Evolutionary conservation across 140 eudicot species (phyloP).

Genomic region (Stevia rebaudiana): DNA sequence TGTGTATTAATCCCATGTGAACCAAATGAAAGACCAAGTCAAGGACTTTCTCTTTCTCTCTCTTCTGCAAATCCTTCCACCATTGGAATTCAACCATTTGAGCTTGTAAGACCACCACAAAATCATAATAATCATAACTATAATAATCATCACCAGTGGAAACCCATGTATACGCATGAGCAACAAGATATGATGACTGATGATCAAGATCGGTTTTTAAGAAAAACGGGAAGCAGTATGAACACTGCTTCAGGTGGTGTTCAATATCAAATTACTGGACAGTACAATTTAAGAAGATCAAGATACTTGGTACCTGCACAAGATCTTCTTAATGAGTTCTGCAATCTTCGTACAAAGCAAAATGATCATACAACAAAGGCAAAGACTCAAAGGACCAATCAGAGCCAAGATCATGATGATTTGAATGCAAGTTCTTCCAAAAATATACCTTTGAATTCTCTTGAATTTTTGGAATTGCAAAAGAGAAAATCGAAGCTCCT

Average conservation of each 20-base stretch:
- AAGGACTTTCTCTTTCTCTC: slow-evolving; percentile 81
- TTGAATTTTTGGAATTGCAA: slow-evolving; percentile 79
- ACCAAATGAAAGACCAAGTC: slow-evolving; percentile 82
- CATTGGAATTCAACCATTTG: slow-evolving; percentile 69
- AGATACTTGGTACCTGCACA: slow-evolving; percentile 74
- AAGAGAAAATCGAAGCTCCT: slow-evolving; percentile 79
- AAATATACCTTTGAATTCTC: slow-evolving; percentile 46
- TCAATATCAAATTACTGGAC: slow-evolving; percentile 23
- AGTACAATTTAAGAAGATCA: slow-evolving; percentile 50
- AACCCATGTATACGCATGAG: slow-evolving; percentile 29
- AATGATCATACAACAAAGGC: slow-evolving; percentile 35
- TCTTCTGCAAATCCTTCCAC: slow-evolving; percentile 64
- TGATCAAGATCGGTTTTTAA: slow-evolving; percentile 7
- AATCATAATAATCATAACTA: slow-evolving; percentile 14
- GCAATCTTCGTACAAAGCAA: slow-evolving; percentile 60
- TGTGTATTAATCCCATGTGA: slow-evolving; percentile 70
- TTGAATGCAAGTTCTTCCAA: slow-evolving; percentile 34
- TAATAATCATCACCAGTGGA: slow-evolving; percentile 22
- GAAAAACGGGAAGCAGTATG: neutral
- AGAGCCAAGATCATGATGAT: slow-evolving; percentile 41
- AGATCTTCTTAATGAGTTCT: slow-evolving; percentile 76
- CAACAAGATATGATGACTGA: slow-evolving; percentile 36
- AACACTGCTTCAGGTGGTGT: slow-evolving; percentile 20
- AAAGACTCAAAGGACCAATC: slow-evolving; percentile 34
- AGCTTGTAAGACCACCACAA: slow-evolving; percentile 51